phyloP scores from a whole-genome alignment of 179 eudicot genomes.

The Silene noctiflora region DNA sequence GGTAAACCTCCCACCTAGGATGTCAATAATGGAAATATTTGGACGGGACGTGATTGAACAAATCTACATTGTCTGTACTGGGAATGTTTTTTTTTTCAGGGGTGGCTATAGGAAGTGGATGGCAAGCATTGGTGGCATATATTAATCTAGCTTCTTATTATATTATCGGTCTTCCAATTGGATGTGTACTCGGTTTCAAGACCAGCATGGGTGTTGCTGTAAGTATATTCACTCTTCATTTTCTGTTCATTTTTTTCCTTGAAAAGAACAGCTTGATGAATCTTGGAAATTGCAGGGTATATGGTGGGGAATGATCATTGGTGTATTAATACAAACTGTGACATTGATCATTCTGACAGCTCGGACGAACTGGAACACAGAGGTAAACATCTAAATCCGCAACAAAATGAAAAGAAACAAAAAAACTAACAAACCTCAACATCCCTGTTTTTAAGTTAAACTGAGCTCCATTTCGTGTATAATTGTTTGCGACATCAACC shows the following conservation, averaged over 20 bases:
- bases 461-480: background rate
- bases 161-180: conserved; percentile 42
- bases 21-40: no score
- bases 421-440: background rate
- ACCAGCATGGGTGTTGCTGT: conserved; percentile 42
- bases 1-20: conserved; percentile 25
- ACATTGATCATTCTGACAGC: conserved; percentile 42
- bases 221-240: conserved; percentile 7
- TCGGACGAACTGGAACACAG: conserved; percentile 38
- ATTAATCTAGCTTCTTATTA: conserved; percentile 40
- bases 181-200: conserved; percentile 45
- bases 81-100: conserved; percentile 20
- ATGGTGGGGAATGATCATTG: conserved; percentile 52
- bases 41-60: no score
- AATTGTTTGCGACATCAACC: background rate
- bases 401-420: no score
- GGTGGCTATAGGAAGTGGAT: conserved; percentile 52
- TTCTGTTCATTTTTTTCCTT: background rate
- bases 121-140: conserved; percentile 48
- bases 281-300: conserved; percentile 33
- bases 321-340: conserved; percentile 37
- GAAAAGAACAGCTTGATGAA: background rate
- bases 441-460: background rate
- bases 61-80: background rate
- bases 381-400: no score